Conservation (phyloP, 2,329 filamentous ascomycete genomes). For the Cladophialophora exuberans region DNA sequence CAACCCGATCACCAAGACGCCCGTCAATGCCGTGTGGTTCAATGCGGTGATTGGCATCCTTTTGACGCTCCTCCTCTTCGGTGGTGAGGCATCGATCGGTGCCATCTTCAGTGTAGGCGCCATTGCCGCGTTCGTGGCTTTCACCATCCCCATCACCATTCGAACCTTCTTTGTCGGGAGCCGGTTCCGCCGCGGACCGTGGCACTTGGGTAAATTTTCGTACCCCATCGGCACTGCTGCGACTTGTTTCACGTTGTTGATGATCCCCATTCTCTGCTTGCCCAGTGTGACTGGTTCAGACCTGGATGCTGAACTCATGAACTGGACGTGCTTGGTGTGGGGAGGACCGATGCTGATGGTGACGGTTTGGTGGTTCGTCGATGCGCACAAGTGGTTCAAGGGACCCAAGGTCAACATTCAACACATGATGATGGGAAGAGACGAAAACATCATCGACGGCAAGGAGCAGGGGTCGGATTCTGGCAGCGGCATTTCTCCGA, state of each 20-base stretch:
- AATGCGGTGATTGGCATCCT: conserved; percentile 64
- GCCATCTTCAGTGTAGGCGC: conserved; percentile 73
- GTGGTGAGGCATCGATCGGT: conserved; percentile 63
- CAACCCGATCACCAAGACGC: conserved; percentile 64
- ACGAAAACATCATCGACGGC: conserved; percentile 44
- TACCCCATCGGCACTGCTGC: conserved; percentile 61
- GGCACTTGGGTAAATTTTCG: conserved; percentile 66
- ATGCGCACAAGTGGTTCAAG: conserved; percentile 41
- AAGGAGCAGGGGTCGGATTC: conserved; percentile 27
- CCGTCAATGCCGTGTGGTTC: conserved; percentile 72
- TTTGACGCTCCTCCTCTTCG: conserved; percentile 67
- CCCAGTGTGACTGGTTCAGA: conserved; percentile 61
- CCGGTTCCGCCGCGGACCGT: conserved; percentile 68
- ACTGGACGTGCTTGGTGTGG: conserved; percentile 40
- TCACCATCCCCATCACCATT: conserved; percentile 49
- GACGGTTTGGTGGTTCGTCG: conserved; percentile 37
- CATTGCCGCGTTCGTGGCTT: conserved; percentile 65
- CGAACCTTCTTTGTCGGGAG: conserved; percentile 58
- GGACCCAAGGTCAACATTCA: conserved; percentile 40
- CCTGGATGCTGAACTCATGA: conserved; percentile 62
- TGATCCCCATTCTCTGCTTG: conserved; percentile 70
- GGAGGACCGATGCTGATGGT: conserved; percentile 39
- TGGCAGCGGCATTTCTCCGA: conserved; percentile 11
- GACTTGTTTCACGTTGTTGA: conserved; percentile 64
- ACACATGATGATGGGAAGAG: conserved; percentile 47